Conservation (phyloP, 805 yeast species). For the Candida alai region DNA sequence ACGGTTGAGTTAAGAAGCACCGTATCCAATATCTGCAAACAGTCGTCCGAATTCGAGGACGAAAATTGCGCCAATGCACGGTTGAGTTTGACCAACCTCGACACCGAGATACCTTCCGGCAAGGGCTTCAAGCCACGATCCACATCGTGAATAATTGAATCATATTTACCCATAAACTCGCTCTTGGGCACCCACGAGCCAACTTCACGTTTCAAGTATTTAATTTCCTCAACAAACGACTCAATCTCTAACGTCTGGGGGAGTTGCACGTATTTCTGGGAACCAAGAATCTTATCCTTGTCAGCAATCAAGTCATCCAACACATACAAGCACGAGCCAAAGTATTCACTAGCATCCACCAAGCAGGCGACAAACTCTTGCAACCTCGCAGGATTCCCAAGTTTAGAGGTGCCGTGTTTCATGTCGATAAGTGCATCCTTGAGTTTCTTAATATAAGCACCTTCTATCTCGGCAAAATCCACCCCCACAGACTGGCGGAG, state of each 20-base stretch:
- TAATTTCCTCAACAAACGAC: constrained; percentile 9
- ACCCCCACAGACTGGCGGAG: background rate
- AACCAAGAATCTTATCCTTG: background rate
- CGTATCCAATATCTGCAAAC: constrained; percentile 8
- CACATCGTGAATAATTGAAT: constrained; percentile 1
- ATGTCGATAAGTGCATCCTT: background rate
- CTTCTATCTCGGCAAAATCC: background rate
- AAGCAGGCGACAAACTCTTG: background rate
- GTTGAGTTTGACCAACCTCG: constrained; percentile 5
- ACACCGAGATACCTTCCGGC: background rate
- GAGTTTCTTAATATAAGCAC: background rate
- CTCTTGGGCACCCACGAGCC: constrained; percentile 3
- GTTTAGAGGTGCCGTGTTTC: background rate
- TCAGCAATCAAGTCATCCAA: constrained; percentile 36
- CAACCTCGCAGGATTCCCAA: background rate
- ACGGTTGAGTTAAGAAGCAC: constrained; percentile 6
- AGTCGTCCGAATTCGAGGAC: constrained; percentile 4
- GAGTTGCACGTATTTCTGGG: constrained; percentile 12
- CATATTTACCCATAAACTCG: background rate
- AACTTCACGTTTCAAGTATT: constrained; percentile 3
- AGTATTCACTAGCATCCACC: background rate
- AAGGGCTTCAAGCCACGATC: background rate
- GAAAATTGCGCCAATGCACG: constrained; percentile 3
- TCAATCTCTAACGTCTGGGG: constrained; percentile 15
- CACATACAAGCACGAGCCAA: constrained; percentile 16